A percentile compares a stretch with the other conserved stretches of the same genome.
Conservation (phyloP, 2,329 filamentous ascomycete species). For the Arthrinium puccinioides region DNA sequence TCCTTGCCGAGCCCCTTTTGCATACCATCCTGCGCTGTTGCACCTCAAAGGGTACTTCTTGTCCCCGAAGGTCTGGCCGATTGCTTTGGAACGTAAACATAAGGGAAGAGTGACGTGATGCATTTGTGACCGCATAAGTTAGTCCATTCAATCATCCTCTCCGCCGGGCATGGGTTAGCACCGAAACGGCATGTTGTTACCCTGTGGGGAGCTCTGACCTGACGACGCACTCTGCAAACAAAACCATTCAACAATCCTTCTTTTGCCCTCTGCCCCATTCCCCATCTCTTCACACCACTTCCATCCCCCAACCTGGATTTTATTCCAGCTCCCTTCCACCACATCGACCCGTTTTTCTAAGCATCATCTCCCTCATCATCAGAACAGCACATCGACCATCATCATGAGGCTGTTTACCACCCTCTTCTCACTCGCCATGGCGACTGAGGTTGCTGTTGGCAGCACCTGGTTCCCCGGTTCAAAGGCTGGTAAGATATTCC, state of each 20-base stretch:
- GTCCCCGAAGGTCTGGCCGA: too few relatives aligned
- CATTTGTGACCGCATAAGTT: slow-evolving; percentile 12
- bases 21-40: too few relatives aligned
- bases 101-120: slow-evolving; percentile 23
- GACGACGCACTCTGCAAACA: slow-evolving; percentile 3
- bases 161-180: too few relatives aligned
- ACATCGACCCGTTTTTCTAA: not conserved
- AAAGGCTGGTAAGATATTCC: slow-evolving; percentile 61
- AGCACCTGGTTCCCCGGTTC: slow-evolving; percentile 75
- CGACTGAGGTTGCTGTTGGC: slow-evolving; percentile 61
- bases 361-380: slow-evolving; percentile 5
- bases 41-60: too few relatives aligned
- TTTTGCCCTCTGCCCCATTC: not conserved
- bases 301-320: not conserved
- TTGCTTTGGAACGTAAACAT: slow-evolving; percentile 15
- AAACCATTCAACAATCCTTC: slow-evolving; percentile 8
- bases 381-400: slow-evolving; percentile 4
- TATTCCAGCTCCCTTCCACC: not conserved
- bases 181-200: too few relatives aligned
- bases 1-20: too few relatives aligned
- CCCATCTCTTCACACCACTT: not conserved
- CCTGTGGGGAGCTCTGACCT: too few relatives aligned
- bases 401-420: slow-evolving; percentile 73
- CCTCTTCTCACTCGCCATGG: slow-evolving; percentile 64
- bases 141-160: too few relatives aligned